phyloP scores from a whole-genome alignment of 2,329 filamentous ascomycete species.

The Botrytis deweyae region DNA sequence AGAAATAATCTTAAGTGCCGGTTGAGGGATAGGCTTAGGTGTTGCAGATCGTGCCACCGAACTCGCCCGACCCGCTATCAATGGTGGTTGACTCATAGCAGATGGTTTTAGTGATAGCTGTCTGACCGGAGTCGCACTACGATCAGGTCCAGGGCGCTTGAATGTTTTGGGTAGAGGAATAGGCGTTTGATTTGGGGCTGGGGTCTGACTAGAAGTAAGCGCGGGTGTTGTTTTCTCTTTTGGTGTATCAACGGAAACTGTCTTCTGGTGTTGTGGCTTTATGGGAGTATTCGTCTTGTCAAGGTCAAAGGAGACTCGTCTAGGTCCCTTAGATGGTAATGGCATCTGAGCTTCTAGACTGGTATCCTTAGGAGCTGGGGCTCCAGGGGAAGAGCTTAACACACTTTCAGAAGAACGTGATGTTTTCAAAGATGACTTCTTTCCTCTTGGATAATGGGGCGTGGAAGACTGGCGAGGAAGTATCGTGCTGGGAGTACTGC shows the following conservation, averaged over 20 bases:
- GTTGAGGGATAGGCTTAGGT: slow-evolving; percentile 1
- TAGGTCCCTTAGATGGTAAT: slow-evolving; percentile 24
- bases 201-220: background rate
- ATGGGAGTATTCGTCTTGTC: slow-evolving; percentile 21
- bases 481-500: slow-evolving; percentile 21
- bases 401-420: slow-evolving; percentile 28
- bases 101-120: slow-evolving; percentile 3
- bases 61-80: background rate
- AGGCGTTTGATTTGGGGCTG: slow-evolving; percentile 13
- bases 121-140: slow-evolving; percentile 8
- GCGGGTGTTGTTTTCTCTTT: background rate
- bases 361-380: slow-evolving; percentile 23
- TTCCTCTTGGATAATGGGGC: slow-evolving; percentile 32
- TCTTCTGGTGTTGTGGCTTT: slow-evolving; percentile 8
- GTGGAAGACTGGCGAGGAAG: slow-evolving; percentile 32
- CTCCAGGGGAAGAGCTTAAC: slow-evolving; percentile 31
- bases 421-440: slow-evolving; percentile 32
- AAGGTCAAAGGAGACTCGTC: slow-evolving; percentile 29
- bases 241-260: background rate
- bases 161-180: slow-evolving; percentile 19
- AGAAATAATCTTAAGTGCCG: background rate
- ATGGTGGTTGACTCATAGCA: slow-evolving; percentile 13
- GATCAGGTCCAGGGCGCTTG: slow-evolving; percentile 17
- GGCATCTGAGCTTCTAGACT: slow-evolving; percentile 32
- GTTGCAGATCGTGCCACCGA: slow-evolving; percentile 5